These are phyloP conservation scores for Sugiyamaella floridensis DNA, from an alignment of 805 yeast genomes.

Conservation along the genomic window DNA sequence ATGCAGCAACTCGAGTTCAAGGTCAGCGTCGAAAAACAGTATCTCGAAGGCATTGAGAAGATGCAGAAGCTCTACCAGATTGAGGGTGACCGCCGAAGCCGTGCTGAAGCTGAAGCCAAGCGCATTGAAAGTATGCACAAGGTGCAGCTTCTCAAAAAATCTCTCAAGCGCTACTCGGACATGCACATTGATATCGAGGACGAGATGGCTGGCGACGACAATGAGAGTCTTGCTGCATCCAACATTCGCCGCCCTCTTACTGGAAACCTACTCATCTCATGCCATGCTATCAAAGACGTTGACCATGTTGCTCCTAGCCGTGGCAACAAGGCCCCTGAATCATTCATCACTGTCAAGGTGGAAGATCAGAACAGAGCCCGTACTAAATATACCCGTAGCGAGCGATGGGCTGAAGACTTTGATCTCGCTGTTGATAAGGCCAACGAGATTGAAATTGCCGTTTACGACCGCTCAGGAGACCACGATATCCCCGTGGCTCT, in stretches of 20 bases:
- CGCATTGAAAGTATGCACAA: slow-evolving; percentile 77
- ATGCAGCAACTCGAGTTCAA: slow-evolving; percentile 90
- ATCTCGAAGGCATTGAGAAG: slow-evolving; percentile 86
- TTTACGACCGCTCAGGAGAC: slow-evolving; percentile 71
- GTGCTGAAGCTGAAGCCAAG: slow-evolving; percentile 85
- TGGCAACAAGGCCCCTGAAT: slow-evolving; percentile 71
- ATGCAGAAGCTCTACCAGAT: slow-evolving; percentile 75
- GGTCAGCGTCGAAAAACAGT: slow-evolving; percentile 88
- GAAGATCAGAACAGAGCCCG: slow-evolving; percentile 82
- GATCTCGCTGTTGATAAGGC: slow-evolving; percentile 80
- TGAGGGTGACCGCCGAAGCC: slow-evolving; percentile 84
- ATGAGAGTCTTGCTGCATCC: slow-evolving; percentile 60
- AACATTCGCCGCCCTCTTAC: slow-evolving; percentile 73
- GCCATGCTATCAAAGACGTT: slow-evolving; percentile 76
- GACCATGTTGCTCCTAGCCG: slow-evolving; percentile 87
- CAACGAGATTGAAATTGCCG: slow-evolving; percentile 82
- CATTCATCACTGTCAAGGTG: slow-evolving; percentile 67
- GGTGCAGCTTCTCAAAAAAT: slow-evolving; percentile 72
- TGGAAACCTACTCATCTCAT: slow-evolving; percentile 68
- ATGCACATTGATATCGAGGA: slow-evolving; percentile 63
- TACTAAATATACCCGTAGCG: slow-evolving; percentile 68
- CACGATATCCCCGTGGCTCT: slow-evolving; percentile 80
- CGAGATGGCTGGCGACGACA: slow-evolving; percentile 45
- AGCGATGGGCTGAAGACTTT: slow-evolving; percentile 79
- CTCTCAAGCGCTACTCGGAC: slow-evolving; percentile 82